A percentile compares a stretch with the other conserved stretches of the same genome.
phyloP scores from a whole-genome alignment of 1,284 basidiomycete species.

The Marasmius fiardii region DNA sequence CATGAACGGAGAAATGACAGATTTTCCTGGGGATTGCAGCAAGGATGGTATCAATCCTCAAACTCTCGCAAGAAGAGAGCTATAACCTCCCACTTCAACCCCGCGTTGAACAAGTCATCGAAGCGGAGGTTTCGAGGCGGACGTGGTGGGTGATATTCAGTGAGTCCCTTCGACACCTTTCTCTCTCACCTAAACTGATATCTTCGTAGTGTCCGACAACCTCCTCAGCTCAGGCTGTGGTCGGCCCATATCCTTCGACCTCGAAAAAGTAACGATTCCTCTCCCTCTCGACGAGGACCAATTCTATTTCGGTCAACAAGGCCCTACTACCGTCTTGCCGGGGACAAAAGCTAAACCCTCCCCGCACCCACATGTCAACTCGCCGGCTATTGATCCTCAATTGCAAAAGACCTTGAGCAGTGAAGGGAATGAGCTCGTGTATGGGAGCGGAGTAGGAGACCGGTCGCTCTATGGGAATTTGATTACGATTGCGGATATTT shows the following conservation, averaged over 20 bases:
- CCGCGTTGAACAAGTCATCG: conserved; percentile 13
- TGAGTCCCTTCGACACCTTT: conserved; percentile 2
- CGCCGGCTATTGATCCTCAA: conserved; percentile 16
- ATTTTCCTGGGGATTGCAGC: conserved; percentile 16
- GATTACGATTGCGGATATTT: conserved; percentile 16
- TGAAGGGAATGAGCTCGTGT: not conserved
- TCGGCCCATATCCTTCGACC: conserved; percentile 14
- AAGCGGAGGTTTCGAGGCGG: conserved; percentile 14
- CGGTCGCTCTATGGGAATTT: conserved; percentile 16
- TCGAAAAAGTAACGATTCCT: conserved; percentile 16
- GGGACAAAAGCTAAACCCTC: conserved; percentile 10
- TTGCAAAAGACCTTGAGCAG: conserved; percentile 3
- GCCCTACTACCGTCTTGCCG: conserved; percentile 14
- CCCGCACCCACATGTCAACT: too few species aligned
- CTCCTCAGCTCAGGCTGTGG: conserved; percentile 15
- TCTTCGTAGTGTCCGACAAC: conserved; percentile 11
- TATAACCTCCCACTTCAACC: conserved; percentile 12
- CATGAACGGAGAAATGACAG: too few species aligned
- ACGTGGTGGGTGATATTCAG: conserved; percentile 19
- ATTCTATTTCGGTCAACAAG: conserved; percentile 16
- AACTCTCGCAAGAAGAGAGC: conserved; percentile 13
- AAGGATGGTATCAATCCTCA: conserved; percentile 16
- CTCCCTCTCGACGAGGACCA: conserved; percentile 18
- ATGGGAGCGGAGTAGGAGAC: conserved; percentile 7
- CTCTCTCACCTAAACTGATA: not conserved